phyloP scores from a whole-genome alignment of 2,329 filamentous ascomycete genomes.

The Talaromyces albobiverticillius region DNA sequence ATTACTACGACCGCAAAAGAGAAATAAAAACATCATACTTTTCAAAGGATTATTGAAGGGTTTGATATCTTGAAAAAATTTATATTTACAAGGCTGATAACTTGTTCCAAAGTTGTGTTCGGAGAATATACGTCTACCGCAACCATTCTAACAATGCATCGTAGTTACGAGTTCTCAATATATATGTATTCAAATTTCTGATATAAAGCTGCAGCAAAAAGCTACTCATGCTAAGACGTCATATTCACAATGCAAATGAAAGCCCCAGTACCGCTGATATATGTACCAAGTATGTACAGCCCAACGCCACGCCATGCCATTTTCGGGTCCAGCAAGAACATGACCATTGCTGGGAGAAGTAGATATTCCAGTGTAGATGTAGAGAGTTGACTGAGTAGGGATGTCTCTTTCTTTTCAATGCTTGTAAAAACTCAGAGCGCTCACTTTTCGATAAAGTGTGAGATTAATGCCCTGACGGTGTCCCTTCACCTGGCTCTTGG shows the following conservation, averaged over 20 bases:
- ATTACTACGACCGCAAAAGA: neutral
- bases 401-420: neutral
- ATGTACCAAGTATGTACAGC: constrained; percentile 11
- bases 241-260: neutral
- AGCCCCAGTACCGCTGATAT: neutral
- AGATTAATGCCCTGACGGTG: constrained; percentile 10
- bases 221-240: neutral
- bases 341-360: neutral
- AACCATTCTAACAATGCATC: neutral
- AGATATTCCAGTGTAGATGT: neutral
- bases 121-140: neutral
- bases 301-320: constrained; percentile 15
- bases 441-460: too few relatives aligned
- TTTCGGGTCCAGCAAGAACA: constrained; percentile 1
- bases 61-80: neutral
- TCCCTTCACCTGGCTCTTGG: constrained; percentile 11
- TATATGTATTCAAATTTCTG: neutral
- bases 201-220: neutral
- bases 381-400: neutral
- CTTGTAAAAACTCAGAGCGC: neutral
- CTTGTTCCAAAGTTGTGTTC: too few relatives aligned
- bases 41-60: neutral
- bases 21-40: neutral
- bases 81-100: too few relatives aligned
- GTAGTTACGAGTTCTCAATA: neutral